A percentile compares a stretch with the other conserved stretches of the same genome.
These are phyloP conservation scores for Neonothopanus nambi DNA, from an alignment of 1,284 basidiomycete genomes.

Conservation along the genomic window DNA sequence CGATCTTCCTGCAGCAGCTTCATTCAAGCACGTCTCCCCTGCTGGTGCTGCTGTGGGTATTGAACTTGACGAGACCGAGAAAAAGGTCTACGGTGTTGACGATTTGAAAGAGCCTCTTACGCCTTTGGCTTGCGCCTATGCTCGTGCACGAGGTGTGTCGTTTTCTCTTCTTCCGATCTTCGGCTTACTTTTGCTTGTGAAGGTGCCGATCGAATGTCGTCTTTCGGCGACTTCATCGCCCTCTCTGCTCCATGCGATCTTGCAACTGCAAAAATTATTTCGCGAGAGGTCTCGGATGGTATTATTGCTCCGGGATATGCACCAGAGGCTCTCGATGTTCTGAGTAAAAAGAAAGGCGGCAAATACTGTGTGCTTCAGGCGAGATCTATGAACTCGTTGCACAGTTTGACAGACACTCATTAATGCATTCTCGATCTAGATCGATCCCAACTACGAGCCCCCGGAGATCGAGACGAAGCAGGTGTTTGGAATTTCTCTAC, in stretches of 20 bases:
- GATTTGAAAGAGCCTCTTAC: slow-evolving; percentile 91
- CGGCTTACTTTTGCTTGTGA: slow-evolving; percentile 15
- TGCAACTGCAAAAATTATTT: slow-evolving; percentile 94
- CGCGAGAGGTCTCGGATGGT: slow-evolving; percentile 96
- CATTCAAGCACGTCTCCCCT: slow-evolving; percentile 99
- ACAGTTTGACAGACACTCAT: background rate
- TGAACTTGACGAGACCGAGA: slow-evolving; percentile 83
- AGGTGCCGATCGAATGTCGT: slow-evolving; percentile 99
- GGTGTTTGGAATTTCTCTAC: slow-evolving; percentile 91
- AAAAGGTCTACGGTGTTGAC: slow-evolving; percentile 95
- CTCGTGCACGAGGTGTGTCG: slow-evolving; percentile 83
- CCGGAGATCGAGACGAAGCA: slow-evolving; percentile 87
- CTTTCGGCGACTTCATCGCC: slow-evolving; percentile 98
- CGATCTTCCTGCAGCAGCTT: slow-evolving; percentile 91
- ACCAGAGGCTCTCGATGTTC: slow-evolving; percentile 85
- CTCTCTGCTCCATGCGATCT: slow-evolving; percentile 92
- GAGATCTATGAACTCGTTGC: slow-evolving; percentile 13
- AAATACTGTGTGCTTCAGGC: slow-evolving; percentile 98
- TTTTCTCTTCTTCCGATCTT: background rate
- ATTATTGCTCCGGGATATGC: slow-evolving; percentile 96
- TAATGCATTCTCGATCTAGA: slow-evolving; percentile 47
- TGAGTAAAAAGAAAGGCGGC: slow-evolving; percentile 96
- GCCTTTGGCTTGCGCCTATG: slow-evolving; percentile 90
- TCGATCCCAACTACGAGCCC: slow-evolving; percentile 82
- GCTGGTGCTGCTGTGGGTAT: slow-evolving; percentile 94